Base-by-base conservation (phyloP, 305 asterid species). In the Andrographis paniculata region DNA sequence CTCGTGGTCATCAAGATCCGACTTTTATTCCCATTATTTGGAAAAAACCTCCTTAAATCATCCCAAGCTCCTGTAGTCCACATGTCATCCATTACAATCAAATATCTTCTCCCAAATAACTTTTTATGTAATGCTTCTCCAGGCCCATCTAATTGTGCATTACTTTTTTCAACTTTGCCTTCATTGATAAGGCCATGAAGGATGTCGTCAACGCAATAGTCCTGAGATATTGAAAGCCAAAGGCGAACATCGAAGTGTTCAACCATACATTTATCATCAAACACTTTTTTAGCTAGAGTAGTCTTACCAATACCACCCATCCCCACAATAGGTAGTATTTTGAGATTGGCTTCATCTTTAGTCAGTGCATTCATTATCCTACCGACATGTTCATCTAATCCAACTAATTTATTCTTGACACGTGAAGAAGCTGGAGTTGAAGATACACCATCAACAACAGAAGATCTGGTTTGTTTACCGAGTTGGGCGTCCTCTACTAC, bases 301-400 rank as follows among this genome's bases (percentile, higher is more conserved):
- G 22, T 42, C 48, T 42, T 42, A 42, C 48, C 48, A 20, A 42
- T 42, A 11, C 48, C 48, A 9, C 48, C 48, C 48, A 42, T 42
- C 16, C 48, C 48, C 6, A n/a, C 1, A 11, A 42, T 42, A 3
- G 48, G 23, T 5, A 42, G 4, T 6, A 40, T 17, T 20, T 20
- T n/a, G 6, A 18, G 22, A 4, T 18, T 27, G 4, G 38, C 1
- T 1, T 3, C 4, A 15, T 17, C 7, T 9, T 23, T 1, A 17
- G 48, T 42, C 23, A 42, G 5, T 20, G 0, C 7, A 4, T 17
- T 23, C 21, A 15, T 42, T 21, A 42, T 16, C 22, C 7, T 5
- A 12, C 6, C 2, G 13, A 33, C 6, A 14, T 33, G 13, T 10
- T 33, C 38, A 10, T 12, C n/a, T 3, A 33, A 6, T 33, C 38